Conservation (phyloP, 306 rosid genomes). For the Inga oerstediana region DNA sequence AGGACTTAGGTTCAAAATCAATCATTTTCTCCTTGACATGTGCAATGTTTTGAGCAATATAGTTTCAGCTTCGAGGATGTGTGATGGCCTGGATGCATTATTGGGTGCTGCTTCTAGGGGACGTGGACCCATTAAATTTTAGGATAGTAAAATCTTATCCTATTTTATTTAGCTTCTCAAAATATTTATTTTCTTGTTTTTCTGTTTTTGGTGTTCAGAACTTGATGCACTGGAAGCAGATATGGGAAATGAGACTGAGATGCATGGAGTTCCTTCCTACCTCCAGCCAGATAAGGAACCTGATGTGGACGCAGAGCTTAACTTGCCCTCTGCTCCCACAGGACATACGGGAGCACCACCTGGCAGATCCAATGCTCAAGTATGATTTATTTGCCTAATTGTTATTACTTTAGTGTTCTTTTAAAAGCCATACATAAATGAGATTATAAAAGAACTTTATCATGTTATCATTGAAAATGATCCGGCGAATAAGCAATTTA, state of each 20-base stretch:
- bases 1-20: conserved; percentile 2
- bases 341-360: conserved; percentile 63
- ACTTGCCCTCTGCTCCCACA: conserved; percentile 85
- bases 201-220: conserved; percentile 49
- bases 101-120: background rate
- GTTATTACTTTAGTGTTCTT: background rate
- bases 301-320: conserved; percentile 82
- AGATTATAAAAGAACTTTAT: background rate
- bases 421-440: background rate
- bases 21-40: background rate
- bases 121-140: background rate
- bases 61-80: conserved; percentile 1
- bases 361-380: conserved; percentile 78
- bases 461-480: background rate
- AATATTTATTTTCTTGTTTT: background rate
- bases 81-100: conserved; percentile 19
- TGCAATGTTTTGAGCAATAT: background rate
- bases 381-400: conserved; percentile 36
- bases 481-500: conserved; percentile 15
- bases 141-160: background rate
- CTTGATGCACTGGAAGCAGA: conserved; percentile 92
- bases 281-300: conserved; percentile 95
- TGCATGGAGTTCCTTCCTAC: conserved; percentile 92
- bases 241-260: conserved; percentile 87
- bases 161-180: background rate